These are phyloP conservation scores for Colletotrichum godetiae DNA, from an alignment of 2,329 filamentous ascomycete species.

Conservation along the genomic window DNA sequence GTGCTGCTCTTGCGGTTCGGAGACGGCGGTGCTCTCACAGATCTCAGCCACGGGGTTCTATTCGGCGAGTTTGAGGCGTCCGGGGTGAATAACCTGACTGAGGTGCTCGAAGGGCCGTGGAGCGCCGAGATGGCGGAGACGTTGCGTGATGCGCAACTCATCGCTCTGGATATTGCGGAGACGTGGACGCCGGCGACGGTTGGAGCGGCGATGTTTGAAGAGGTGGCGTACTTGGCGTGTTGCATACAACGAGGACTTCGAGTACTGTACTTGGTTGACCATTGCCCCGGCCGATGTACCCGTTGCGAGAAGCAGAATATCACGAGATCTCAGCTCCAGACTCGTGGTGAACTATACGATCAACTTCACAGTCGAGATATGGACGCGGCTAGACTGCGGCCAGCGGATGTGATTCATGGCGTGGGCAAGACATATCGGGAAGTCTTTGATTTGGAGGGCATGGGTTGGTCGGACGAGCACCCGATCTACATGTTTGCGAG, in stretches of 20 bases:
- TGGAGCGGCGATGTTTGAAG: conserved; percentile 39
- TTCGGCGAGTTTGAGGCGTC: conserved; percentile 28
- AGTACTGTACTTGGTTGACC: conserved; percentile 46
- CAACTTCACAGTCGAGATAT: conserved; percentile 37
- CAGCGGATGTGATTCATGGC: conserved; percentile 44
- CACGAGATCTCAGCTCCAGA: conserved; percentile 35
- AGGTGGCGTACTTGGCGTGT: conserved; percentile 43
- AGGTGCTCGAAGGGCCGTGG: conserved; percentile 44
- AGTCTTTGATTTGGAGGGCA: conserved; percentile 44
- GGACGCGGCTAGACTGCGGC: conserved; percentile 33
- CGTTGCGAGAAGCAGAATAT: conserved; percentile 35
- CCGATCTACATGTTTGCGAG: conserved; percentile 45
- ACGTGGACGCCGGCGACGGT: conserved; percentile 36
- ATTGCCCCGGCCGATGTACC: conserved; percentile 41
- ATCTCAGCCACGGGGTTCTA: conserved; percentile 15
- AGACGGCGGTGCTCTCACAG: conserved; percentile 31
- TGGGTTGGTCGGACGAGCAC: conserved; percentile 46
- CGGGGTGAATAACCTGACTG: conserved; percentile 25
- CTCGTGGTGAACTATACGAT: conserved; percentile 38
- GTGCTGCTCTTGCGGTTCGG: conserved; percentile 44
- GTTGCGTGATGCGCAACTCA: conserved; percentile 38
- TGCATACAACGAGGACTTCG: conserved; percentile 43
- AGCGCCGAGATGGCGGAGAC: conserved; percentile 42
- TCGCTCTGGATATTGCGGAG: conserved; percentile 45
- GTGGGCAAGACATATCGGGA: conserved; percentile 46